Base-by-base conservation (phyloP, 1,139 yeast species). In the Groenewaldozyma sp. region DNA sequence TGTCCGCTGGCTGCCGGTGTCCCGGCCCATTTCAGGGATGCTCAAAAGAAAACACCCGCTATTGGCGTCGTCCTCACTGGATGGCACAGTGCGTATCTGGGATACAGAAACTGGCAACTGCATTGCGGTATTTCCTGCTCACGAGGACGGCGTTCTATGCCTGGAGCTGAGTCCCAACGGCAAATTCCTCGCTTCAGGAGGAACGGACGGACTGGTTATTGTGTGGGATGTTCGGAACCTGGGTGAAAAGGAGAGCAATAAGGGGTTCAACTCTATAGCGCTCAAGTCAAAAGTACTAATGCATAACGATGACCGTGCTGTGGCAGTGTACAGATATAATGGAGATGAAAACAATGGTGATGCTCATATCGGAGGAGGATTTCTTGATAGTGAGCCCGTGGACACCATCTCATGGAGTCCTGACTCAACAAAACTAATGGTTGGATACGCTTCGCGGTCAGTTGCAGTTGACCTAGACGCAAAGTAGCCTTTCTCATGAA, bases 81-180 rank as follows among this genome's bases (percentile, higher is more conserved):
- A 84, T 48, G 88, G 94, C 1, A 65, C 78, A 0, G 62, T 80
- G 2, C 70, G 82, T 41, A 52, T 82, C 0, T 86, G 94, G 94
- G 74, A 81, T 48, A 65, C 73, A 1, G 51, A 61, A 13, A 58
- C 57, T 5, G 78, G 78, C 16, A 53, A 58, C 11, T 49, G 65
- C 17, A 44, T 71, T 4, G 66, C 63, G 9, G 52, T 64, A 9
- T 54, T 67, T 27, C 57, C 65, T 7, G 55, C 68, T 11, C 58
- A 55, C n/a, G 71, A 67, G 36, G 74, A 73, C 4, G 28, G 29
- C 4, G 67, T 81, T 0, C 68, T 78, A 41, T 64, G 67, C 16
- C 76, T 77, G 2, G 62, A 68, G 1, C 47, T 78, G 11, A 74
- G 82, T 1, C 74, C 76, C 1, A 64, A 73, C 49, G 60, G 62